Conservation (phyloP, 805 yeast species). For the Komagataella pastoris region DNA sequence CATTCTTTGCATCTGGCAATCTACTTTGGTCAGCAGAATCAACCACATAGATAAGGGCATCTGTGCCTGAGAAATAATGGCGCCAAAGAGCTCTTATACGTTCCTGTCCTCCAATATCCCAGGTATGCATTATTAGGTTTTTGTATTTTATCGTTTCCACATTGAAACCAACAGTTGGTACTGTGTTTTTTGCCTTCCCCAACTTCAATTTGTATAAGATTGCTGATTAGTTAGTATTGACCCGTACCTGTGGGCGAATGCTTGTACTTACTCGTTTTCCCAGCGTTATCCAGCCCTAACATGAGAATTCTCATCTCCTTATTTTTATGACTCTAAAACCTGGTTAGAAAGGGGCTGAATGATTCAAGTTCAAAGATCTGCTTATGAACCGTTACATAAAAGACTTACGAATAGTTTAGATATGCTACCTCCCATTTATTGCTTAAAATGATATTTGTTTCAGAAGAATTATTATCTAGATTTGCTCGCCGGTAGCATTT, state of each 20-base stretch:
- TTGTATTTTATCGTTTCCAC: conserved; percentile 42
- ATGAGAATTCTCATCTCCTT: conserved; percentile 47
- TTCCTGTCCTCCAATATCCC: conserved; percentile 95
- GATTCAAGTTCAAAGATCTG: neutral
- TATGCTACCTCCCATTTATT: neutral
- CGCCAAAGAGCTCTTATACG: conserved; percentile 89
- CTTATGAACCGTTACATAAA: neutral
- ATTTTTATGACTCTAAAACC: conserved; percentile 7
- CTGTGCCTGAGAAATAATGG: conserved; percentile 88
- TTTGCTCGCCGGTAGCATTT: neutral
- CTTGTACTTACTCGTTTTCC: conserved; percentile 47
- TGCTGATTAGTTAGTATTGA: conserved; percentile 19
- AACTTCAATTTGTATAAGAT: conserved; percentile 73
- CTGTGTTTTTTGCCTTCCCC: conserved; percentile 65
- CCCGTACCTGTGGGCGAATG: neutral
- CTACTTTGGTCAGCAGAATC: conserved; percentile 68
- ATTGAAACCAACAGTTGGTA: conserved; percentile 90
- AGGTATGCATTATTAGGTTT: conserved; percentile 38
- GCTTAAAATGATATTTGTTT: neutral
- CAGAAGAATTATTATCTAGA: neutral
- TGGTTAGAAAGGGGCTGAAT: neutral
- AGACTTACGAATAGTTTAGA: neutral
- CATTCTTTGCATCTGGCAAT: conserved; percentile 65
- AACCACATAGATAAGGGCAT: conserved; percentile 82
- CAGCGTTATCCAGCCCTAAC: conserved; percentile 91